A percentile compares a stretch with the other conserved stretches of the same genome.
These are phyloP conservation scores for Lasiodiplodia sp. DNA, from an alignment of 2,329 filamentous ascomycete genomes.

Conservation along the genomic window DNA sequence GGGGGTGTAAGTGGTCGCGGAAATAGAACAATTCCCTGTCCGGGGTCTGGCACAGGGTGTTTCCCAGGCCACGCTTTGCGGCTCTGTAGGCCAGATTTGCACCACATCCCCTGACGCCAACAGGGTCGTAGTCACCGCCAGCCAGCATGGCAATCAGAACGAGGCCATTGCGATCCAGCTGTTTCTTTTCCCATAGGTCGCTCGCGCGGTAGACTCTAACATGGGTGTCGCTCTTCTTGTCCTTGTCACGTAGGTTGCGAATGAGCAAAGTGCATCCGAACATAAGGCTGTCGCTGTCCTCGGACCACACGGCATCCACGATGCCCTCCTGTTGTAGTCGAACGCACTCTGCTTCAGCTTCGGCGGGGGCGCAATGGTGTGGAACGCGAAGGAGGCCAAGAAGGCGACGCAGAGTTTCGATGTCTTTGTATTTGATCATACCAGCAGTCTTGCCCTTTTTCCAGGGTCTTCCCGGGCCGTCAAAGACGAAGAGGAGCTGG, in stretches of 20 bases:
- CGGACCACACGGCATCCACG: constrained; percentile 59
- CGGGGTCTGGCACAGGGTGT: constrained; percentile 35
- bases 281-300: constrained; percentile 58
- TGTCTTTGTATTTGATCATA: constrained; percentile 44
- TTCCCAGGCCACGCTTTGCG: constrained; percentile 42
- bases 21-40: constrained; percentile 4
- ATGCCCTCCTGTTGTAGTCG: constrained; percentile 52
- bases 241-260: constrained; percentile 43
- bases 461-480: constrained; percentile 56
- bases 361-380: constrained; percentile 54
- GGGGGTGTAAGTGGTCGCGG: constrained; percentile 15
- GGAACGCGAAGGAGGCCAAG: constrained; percentile 52
- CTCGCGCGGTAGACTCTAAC: constrained; percentile 44
- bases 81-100: constrained; percentile 39
- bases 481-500: constrained; percentile 62
- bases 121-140: constrained; percentile 51
- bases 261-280: constrained; percentile 57
- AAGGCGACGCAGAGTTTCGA: constrained; percentile 45
- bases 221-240: constrained; percentile 40
- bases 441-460: constrained; percentile 44
- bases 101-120: constrained; percentile 49
- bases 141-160: constrained; percentile 51
- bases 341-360: constrained; percentile 59
- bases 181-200: constrained; percentile 38
- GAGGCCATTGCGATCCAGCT: constrained; percentile 46